phyloP scores from a whole-genome alignment of 371 early-diverging fungal genomes.

The Chytridiales sp. region DNA sequence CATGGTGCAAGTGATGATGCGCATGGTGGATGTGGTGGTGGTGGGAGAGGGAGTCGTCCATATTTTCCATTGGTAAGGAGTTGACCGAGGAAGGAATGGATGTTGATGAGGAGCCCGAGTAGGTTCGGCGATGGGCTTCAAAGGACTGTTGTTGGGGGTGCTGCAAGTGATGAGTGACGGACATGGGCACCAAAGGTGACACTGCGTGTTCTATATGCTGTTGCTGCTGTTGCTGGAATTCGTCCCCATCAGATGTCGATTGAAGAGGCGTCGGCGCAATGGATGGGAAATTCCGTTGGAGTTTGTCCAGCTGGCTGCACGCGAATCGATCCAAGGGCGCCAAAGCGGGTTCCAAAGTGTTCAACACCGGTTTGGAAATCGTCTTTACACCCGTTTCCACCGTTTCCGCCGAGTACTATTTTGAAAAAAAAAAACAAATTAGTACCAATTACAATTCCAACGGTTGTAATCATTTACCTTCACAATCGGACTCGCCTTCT shows the following conservation, averaged over 20 bases:
- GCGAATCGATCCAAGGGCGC: constrained; percentile 73
- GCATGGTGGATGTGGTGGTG: constrained; percentile 17
- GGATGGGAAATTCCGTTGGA: constrained; percentile 35
- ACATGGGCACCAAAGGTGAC: too few relatives aligned
- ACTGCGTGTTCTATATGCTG: too few relatives aligned
- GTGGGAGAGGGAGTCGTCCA: too few relatives aligned
- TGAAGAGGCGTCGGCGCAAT: constrained; percentile 10
- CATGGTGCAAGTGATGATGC: constrained; percentile 12
- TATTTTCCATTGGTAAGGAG: too few relatives aligned
- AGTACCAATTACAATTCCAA: not conserved
- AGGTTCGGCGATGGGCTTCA: too few relatives aligned
- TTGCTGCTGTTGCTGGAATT: constrained; percentile 9
- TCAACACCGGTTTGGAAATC: constrained; percentile 64
- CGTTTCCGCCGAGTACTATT: constrained; percentile 59
- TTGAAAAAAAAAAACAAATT: not conserved
- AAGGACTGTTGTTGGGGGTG: too few relatives aligned
- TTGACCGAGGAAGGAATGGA: too few relatives aligned
- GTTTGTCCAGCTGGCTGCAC: constrained; percentile 68
- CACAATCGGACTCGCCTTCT: constrained; percentile 69
- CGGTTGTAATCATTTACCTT: constrained; percentile 44
- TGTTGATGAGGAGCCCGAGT: too few relatives aligned
- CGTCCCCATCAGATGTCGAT: not conserved
- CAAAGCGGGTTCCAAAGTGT: constrained; percentile 59
- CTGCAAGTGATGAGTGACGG: too few relatives aligned
- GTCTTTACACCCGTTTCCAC: constrained; percentile 74